These are phyloP conservation scores for Phytophthora kernoviae DNA, from an alignment of 352 stramenopile genomes.

Conservation along the genomic window DNA sequence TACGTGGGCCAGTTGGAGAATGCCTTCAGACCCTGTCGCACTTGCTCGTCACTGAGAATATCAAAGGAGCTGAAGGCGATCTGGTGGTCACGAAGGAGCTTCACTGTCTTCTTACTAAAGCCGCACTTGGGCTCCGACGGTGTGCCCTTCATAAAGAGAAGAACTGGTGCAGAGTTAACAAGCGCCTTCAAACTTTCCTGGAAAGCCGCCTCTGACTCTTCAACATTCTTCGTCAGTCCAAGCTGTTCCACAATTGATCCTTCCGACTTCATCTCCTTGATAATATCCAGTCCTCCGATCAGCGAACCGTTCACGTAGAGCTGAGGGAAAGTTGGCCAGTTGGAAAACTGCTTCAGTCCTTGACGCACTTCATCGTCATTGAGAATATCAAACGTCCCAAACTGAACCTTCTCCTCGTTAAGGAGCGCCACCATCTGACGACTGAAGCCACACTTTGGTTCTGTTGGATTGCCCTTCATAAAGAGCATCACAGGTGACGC, in stretches of 20 bases:
- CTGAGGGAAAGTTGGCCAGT: slow-evolving; percentile 99
- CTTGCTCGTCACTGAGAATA: slow-evolving; percentile 93
- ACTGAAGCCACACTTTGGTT: slow-evolving; percentile 96
- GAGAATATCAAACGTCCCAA: slow-evolving; percentile 97
- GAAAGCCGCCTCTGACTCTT: slow-evolving; percentile 81
- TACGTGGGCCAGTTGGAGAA: slow-evolving; percentile 98
- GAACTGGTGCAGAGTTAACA: slow-evolving; percentile 88
- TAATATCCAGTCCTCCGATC: slow-evolving; percentile 96
- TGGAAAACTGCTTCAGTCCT: slow-evolving; percentile 95
- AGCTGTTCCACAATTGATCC: slow-evolving; percentile 83
- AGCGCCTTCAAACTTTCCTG: slow-evolving; percentile 86
- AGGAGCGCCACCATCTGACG: slow-evolving; percentile 94
- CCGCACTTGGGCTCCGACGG: slow-evolving; percentile 91
- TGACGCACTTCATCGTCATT: slow-evolving; percentile 95
- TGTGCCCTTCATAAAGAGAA: slow-evolving; percentile 97
- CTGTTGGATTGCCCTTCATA: slow-evolving; percentile 97
- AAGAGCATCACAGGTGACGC: slow-evolving; percentile 97
- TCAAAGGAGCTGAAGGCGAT: slow-evolving; percentile 96
- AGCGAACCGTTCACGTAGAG: slow-evolving; percentile 98
- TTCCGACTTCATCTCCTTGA: slow-evolving; percentile 95
- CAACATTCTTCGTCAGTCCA: slow-evolving; percentile 70
- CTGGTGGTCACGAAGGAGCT: slow-evolving; percentile 89
- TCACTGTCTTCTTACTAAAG: slow-evolving; percentile 94
- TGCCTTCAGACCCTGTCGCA: slow-evolving; percentile 96
- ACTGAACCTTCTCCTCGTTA: slow-evolving; percentile 92